A percentile compares a stretch with the other conserved stretches of the same genome.
phyloP scores from a whole-genome alignment of 75 land plant genomes.

The Selaginella moellendorffii region DNA sequence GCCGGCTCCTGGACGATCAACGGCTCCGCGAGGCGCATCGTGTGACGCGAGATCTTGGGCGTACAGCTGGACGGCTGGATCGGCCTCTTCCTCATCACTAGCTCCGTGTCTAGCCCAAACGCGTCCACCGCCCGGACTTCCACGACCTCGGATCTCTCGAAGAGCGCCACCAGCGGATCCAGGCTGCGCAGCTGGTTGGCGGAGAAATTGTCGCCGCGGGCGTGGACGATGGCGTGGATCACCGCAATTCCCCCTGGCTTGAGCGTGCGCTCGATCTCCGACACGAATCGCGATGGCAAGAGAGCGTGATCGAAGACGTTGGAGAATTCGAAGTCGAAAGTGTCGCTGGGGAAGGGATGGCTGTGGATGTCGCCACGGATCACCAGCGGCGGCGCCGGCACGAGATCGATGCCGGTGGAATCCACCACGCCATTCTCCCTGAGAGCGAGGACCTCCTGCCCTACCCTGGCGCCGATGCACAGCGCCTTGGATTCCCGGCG shows the following conservation, averaged over 20 bases:
- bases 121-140: conserved; percentile 23
- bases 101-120: conserved; percentile 2
- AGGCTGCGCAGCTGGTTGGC: not conserved
- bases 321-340: conserved; percentile 6
- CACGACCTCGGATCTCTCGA: conserved; percentile 42
- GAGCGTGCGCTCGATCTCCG: conserved; percentile 1
- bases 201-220: not conserved
- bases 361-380: conserved; percentile 45
- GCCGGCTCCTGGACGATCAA: not conserved
- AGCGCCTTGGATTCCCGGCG: conserved; percentile 30
- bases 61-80: not conserved
- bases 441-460: conserved; percentile 73
- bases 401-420: conserved; percentile 64
- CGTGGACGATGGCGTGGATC: not conserved
- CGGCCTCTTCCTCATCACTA: conserved; percentile 3
- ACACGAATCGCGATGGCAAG: not conserved
- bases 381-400: conserved; percentile 57
- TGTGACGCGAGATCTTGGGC: not conserved
- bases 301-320: conserved; percentile 6
- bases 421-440: conserved; percentile 44
- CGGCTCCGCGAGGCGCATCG: not conserved
- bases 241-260: conserved; percentile 3
- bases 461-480: conserved; percentile 69
- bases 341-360: conserved; percentile 1
- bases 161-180: conserved; percentile 27